Evolutionary conservation across 164 flowering plant species (phyloP).

Genomic region (Euptelea pleiosperma): DNA sequence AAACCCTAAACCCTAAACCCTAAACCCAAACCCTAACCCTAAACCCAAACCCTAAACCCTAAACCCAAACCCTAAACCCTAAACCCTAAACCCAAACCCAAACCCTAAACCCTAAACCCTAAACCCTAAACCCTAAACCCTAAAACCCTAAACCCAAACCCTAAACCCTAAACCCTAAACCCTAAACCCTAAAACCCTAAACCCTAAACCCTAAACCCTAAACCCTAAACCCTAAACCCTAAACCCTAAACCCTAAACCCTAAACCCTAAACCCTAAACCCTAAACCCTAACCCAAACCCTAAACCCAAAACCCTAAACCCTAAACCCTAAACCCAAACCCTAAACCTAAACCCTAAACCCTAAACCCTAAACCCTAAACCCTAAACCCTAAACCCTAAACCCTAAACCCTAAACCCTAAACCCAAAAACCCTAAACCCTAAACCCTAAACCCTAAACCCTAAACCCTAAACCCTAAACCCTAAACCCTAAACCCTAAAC

Average conservation of each 20-base stretch:
- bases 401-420: not conserved
- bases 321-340: not conserved
- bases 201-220: not conserved
- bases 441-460: not conserved
- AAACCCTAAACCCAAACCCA: too few species aligned
- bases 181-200: not conserved
- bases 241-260: not conserved
- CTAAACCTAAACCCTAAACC: not conserved
- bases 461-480: slow-evolving; percentile 5
- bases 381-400: not conserved
- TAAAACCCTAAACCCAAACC: too few species aligned
- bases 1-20: too few species aligned
- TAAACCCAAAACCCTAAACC: not conserved
- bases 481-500: slow-evolving; percentile 8
- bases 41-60: too few species aligned
- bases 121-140: too few species aligned
- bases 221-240: not conserved
- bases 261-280: not conserved
- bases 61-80: too few species aligned
- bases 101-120: too few species aligned
- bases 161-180: too few species aligned
- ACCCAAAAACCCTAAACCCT: not conserved
- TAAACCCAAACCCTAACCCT: too few species aligned
- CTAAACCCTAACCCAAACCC: not conserved
- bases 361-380: not conserved